phyloP scores from a whole-genome alignment of 345 rosid genomes.

The Aquilaria sinensis region DNA sequence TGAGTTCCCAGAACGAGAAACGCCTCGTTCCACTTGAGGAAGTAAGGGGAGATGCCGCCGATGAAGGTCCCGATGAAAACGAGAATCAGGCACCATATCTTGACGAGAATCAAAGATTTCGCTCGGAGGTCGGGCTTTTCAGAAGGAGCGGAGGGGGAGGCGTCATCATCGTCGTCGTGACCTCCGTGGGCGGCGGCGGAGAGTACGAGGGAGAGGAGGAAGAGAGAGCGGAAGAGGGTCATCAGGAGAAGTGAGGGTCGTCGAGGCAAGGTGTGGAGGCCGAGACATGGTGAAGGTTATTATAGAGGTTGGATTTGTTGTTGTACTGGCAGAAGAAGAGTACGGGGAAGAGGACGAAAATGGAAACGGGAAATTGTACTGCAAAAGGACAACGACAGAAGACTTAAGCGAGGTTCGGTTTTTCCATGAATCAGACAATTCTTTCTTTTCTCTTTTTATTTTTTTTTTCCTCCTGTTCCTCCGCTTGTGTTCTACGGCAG shows the following conservation, averaged over 20 bases:
- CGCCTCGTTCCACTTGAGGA: constrained; percentile 75
- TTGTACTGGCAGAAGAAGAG: constrained; percentile 1
- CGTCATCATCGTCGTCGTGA: constrained; percentile 23
- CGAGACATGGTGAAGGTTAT: neutral
- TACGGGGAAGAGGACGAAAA: neutral
- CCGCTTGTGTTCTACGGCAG: no score
- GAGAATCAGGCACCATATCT: constrained; percentile 61
- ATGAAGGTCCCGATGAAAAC: constrained; percentile 56
- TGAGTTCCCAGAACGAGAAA: constrained; percentile 74
- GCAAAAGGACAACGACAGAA: neutral
- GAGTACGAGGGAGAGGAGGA: constrained; percentile 35
- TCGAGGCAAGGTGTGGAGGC: neutral
- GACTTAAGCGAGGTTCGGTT: neutral
- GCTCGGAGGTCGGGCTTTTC: constrained; percentile 33
- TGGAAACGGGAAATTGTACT: neutral
- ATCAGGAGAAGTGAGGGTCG: neutral
- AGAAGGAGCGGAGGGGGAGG: neutral
- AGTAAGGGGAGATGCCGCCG: constrained; percentile 73
- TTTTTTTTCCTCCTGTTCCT: no score
- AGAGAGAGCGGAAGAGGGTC: constrained; percentile 24
- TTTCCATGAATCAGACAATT: neutral
- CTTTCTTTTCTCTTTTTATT: no score
- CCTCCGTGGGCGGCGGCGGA: constrained; percentile 47
- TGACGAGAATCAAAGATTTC: constrained; percentile 42
- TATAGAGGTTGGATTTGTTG: neutral